phyloP scores from a whole-genome alignment of 495 filamentous ascomycete species.

The Bacidia rubella region DNA sequence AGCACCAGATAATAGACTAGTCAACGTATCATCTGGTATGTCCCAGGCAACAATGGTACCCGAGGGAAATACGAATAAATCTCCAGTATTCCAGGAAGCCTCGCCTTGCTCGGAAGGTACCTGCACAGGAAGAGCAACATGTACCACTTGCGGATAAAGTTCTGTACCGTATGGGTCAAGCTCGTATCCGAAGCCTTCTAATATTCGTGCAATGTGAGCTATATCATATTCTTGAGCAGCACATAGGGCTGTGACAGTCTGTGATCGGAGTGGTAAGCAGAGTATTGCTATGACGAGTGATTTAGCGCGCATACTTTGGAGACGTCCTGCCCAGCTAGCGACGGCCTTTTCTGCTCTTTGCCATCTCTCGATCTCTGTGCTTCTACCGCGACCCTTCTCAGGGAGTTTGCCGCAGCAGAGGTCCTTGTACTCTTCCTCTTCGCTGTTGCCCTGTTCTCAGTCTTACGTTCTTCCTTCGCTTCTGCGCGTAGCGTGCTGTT shows the following conservation, averaged over 20 bases:
- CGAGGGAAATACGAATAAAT: constrained; percentile 94
- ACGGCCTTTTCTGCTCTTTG: constrained; percentile 22
- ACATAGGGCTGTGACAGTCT: constrained; percentile 68
- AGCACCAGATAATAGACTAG: constrained; percentile 56
- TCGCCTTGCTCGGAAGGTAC: constrained; percentile 44
- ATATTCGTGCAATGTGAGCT: constrained; percentile 50
- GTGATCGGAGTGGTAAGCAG: constrained; percentile 22
- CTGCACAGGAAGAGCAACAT: constrained; percentile 45
- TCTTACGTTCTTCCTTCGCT: constrained; percentile 19
- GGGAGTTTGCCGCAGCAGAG: constrained; percentile 39
- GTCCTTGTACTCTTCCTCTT: constrained; percentile 32
- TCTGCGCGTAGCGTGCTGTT: constrained; percentile 28
- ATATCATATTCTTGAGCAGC: constrained; percentile 81
- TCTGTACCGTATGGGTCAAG: constrained; percentile 47
- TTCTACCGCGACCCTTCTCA: constrained; percentile 45
- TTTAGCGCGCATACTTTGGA: constrained; percentile 14
- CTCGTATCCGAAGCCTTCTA: constrained; percentile 56
- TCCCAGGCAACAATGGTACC: constrained; percentile 92
- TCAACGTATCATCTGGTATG: constrained; percentile 55
- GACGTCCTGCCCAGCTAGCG: neutral
- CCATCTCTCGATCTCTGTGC: constrained; percentile 44
- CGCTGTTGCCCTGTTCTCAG: constrained; percentile 21
- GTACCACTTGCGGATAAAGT: constrained; percentile 53
- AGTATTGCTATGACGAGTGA: neutral
- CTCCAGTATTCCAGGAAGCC: constrained; percentile 52